Evolutionary conservation across 106 monocot species (phyloP).

Genomic region (Xerophyta viscosa): DNA sequence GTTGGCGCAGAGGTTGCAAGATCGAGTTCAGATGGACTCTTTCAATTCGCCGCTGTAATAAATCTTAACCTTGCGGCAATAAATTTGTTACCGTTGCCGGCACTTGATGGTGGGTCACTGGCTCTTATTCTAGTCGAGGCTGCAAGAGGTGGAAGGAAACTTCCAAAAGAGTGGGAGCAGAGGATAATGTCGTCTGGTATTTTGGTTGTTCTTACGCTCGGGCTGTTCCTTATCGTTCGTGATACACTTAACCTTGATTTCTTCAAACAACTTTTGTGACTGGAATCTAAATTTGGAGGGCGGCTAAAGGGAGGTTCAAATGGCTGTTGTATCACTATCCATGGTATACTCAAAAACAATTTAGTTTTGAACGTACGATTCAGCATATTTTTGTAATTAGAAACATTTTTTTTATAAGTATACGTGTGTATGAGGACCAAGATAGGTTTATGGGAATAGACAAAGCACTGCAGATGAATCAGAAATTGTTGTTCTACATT

Average conservation of each 20-base stretch:
- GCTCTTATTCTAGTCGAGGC: slow-evolving; percentile 78
- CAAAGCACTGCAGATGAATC: no score
- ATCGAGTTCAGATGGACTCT: slow-evolving; percentile 73
- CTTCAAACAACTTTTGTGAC: slow-evolving; percentile 82
- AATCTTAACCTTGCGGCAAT: slow-evolving; percentile 85
- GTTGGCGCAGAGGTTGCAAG: slow-evolving; percentile 86
- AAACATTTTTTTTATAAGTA: no score
- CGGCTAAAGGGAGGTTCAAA: no score
- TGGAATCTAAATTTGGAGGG: neutral
- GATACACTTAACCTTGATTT: slow-evolving; percentile 92
- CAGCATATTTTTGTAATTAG: no score
- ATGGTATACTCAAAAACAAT: no score
- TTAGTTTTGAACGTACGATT: no score
- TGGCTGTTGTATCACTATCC: no score
- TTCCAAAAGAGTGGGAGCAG: slow-evolving; percentile 88
- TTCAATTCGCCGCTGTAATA: slow-evolving; percentile 83
- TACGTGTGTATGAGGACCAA: no score
- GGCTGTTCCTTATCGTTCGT: slow-evolving; percentile 77
- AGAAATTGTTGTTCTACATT: no score
- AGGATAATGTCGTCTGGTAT: slow-evolving; percentile 83
- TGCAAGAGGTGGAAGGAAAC: slow-evolving; percentile 72
- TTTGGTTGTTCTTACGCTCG: slow-evolving; percentile 55
- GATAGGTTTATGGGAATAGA: no score
- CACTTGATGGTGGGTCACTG: slow-evolving; percentile 83
- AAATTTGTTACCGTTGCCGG: slow-evolving; percentile 84